Percentiles rank a stretch among this genome's conserved stretches.
Conservation (phyloP, 345 rosid species). For the Citrus australasica region DNA sequence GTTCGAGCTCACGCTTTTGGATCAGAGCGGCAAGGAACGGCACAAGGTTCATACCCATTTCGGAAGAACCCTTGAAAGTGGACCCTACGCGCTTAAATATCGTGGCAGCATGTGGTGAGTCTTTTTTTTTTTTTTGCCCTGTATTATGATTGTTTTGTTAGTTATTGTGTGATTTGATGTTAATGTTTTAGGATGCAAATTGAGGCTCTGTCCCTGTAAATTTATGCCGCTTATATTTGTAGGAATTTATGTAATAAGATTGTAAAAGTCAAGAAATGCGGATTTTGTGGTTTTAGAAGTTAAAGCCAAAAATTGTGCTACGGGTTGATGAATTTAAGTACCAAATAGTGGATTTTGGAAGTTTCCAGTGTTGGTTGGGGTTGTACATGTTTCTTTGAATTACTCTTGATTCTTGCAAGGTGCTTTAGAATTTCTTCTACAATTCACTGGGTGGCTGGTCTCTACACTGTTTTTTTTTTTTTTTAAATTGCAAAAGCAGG, state of each 20-base stretch:
- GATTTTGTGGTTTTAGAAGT: not conserved
- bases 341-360: not conserved
- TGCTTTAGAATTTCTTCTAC: not conserved
- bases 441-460: not conserved
- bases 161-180: not conserved
- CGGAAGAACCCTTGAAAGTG: constrained; percentile 67
- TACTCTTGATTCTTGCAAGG: not conserved
- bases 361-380: not conserved
- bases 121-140: not conserved
- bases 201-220: not conserved
- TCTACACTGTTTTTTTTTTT: not conserved
- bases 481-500: not conserved
- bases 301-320: not conserved
- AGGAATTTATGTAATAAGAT: not conserved
- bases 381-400: not conserved
- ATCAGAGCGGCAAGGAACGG: constrained; percentile 63
- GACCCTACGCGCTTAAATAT: constrained; percentile 71
- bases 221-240: not conserved
- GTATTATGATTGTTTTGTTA: not conserved
- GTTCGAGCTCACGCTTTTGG: constrained; percentile 71
- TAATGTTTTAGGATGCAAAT: not conserved
- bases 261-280: not conserved
- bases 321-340: not conserved
- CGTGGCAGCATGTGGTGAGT: constrained; percentile 87
- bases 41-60: constrained; percentile 82